Conservation (phyloP, 1,284 basidiomycete genomes). For the Taiwanofungus camphoratus region DNA sequence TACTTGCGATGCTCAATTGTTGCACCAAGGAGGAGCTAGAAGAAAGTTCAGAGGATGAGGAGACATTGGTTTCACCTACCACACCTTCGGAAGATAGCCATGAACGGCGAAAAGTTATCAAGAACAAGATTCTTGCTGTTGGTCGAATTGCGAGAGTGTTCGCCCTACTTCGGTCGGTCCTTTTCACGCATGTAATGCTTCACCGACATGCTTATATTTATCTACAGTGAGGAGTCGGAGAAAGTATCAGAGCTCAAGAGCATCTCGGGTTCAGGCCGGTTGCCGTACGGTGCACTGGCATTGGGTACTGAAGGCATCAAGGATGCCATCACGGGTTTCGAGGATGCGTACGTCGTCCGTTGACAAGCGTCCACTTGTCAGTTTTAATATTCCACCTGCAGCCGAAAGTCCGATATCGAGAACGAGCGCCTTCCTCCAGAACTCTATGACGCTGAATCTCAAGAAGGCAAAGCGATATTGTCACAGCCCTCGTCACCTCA, state of each 20-base stretch:
- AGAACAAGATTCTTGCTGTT: slow-evolving; percentile 98
- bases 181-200: slow-evolving; percentile 1
- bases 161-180: slow-evolving; percentile 81
- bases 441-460: slow-evolving; percentile 82
- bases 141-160: slow-evolving; percentile 96
- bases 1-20: slow-evolving; percentile 90
- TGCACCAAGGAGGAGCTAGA: slow-evolving; percentile 94
- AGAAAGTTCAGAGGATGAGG: slow-evolving; percentile 71
- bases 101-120: slow-evolving; percentile 83
- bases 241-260: slow-evolving; percentile 96
- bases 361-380: background rate
- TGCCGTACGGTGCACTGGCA: slow-evolving; percentile 86
- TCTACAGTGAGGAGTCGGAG: slow-evolving; percentile 89
- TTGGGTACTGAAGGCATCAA: slow-evolving; percentile 94
- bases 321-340: slow-evolving; percentile 90
- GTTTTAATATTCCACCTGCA: slow-evolving; percentile 26
- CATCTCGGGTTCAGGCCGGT: slow-evolving; percentile 69
- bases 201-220: background rate
- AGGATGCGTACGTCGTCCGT: slow-evolving; percentile 79
- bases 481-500: slow-evolving; percentile 46
- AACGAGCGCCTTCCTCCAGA: slow-evolving; percentile 97
- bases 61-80: slow-evolving; percentile 30
- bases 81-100: slow-evolving; percentile 45
- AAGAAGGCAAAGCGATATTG: slow-evolving; percentile 63
- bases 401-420: slow-evolving; percentile 97